These are phyloP conservation scores for Yamadazyma triangularis DNA, from an alignment of 1,139 yeast genomes.

Conservation along the genomic window DNA sequence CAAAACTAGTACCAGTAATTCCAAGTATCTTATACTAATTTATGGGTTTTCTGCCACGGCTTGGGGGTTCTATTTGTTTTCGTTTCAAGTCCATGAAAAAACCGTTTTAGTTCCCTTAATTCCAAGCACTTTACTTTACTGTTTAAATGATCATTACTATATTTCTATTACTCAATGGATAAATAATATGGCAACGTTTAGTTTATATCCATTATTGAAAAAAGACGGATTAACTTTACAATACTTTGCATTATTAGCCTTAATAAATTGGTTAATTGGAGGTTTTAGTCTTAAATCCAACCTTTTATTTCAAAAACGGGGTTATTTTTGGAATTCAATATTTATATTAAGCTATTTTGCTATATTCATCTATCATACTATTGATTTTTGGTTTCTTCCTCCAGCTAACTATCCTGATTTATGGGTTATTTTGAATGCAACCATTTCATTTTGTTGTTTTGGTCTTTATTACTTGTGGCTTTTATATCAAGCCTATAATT, in stretches of 20 bases:
- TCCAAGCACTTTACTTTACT: conserved; percentile 70
- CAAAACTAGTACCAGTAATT: conserved; percentile 13
- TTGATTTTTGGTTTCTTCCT: conserved; percentile 50
- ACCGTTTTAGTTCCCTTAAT: conserved; percentile 81
- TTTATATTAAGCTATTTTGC: conserved; percentile 58
- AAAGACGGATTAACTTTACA: conserved; percentile 74
- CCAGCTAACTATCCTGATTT: conserved; percentile 73
- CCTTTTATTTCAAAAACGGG: conserved; percentile 35
- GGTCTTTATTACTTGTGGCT: conserved; percentile 76
- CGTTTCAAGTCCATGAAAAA: conserved; percentile 96
- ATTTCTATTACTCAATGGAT: conserved; percentile 82
- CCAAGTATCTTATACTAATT: conserved; percentile 21
- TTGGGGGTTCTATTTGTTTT: conserved; percentile 82
- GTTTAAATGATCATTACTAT: conserved; percentile 54
- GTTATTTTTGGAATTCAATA: conserved; percentile 50
- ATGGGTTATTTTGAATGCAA: conserved; percentile 75
- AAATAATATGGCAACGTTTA: conserved; percentile 76
- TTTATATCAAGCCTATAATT: conserved; percentile 39
- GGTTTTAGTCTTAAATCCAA: conserved; percentile 28
- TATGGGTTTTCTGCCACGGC: conserved; percentile 84
- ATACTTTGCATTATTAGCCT: conserved; percentile 52
- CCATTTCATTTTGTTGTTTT: conserved; percentile 74
- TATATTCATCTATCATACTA: conserved; percentile 47
- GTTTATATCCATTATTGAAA: conserved; percentile 81
- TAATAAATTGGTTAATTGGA: conserved; percentile 85